These are phyloP conservation scores for Parastagonospora nodorum DNA, from an alignment of 2,329 filamentous ascomycete species.

Conservation along the genomic window DNA sequence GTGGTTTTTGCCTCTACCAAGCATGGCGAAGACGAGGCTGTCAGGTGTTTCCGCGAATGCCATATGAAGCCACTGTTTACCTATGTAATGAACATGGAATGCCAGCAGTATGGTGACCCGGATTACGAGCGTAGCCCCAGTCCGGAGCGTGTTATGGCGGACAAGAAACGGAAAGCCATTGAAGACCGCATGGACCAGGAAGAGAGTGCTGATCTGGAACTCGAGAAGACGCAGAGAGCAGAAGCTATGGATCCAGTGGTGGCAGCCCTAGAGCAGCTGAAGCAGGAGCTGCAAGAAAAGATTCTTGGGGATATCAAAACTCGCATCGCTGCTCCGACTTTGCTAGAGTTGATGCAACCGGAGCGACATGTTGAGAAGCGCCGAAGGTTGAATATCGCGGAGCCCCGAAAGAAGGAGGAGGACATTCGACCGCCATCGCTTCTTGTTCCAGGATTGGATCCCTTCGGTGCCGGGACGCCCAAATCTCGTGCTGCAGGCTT, in stretches of 20 bases:
- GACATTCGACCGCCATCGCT: constrained; percentile 61
- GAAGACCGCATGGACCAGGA: constrained; percentile 70
- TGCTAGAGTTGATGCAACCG: constrained; percentile 84
- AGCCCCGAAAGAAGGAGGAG: constrained; percentile 64
- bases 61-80: constrained; percentile 88
- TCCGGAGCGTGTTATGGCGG: constrained; percentile 54
- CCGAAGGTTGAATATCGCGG: constrained; percentile 76
- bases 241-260: constrained; percentile 87
- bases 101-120: constrained; percentile 70
- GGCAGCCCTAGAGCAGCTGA: constrained; percentile 79
- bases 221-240: constrained; percentile 86
- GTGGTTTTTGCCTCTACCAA: constrained; percentile 84
- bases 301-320: constrained; percentile 87
- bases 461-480: constrained; percentile 67
- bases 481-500: constrained; percentile 51
- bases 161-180: constrained; percentile 66
- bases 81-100: constrained; percentile 90
- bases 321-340: constrained; percentile 78
- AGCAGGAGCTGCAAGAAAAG: constrained; percentile 82
- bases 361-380: constrained; percentile 79
- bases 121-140: constrained; percentile 63
- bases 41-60: constrained; percentile 77
- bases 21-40: constrained; percentile 77
- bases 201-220: constrained; percentile 80
- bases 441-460: constrained; percentile 62